These are phyloP conservation scores for Alternaria rosae DNA, from an alignment of 2,329 filamentous ascomycete genomes.

Conservation along the genomic window DNA sequence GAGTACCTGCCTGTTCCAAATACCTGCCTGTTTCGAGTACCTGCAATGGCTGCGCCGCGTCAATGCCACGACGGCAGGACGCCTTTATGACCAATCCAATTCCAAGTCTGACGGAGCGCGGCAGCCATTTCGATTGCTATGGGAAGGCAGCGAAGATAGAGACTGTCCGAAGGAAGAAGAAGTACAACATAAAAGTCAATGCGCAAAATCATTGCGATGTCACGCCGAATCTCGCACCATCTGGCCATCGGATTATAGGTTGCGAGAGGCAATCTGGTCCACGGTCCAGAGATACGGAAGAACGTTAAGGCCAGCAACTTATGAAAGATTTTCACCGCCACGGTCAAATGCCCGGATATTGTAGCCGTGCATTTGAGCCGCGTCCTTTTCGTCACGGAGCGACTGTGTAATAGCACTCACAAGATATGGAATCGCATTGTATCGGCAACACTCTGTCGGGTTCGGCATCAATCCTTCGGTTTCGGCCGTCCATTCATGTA, in stretches of 20 bases:
- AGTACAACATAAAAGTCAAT: background rate
- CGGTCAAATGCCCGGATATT: too few species aligned
- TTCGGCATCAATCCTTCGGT: constrained; percentile 1
- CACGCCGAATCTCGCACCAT: background rate
- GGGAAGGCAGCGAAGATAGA: background rate
- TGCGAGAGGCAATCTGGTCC: too few species aligned
- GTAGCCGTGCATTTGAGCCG: background rate
- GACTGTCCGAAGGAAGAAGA: background rate
- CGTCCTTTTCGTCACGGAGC: background rate
- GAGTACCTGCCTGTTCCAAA: too few species aligned
- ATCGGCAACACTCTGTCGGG: background rate
- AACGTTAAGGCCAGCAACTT: background rate
- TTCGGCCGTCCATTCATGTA: background rate
- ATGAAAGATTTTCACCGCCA: background rate
- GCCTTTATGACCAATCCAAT: background rate
- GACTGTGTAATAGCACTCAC: background rate
- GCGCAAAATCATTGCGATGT: background rate
- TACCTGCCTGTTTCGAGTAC: background rate
- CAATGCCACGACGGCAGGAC: background rate
- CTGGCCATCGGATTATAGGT: background rate
- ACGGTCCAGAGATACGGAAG: background rate
- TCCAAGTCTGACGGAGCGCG: background rate
- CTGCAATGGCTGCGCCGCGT: background rate
- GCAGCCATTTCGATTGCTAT: too few species aligned
- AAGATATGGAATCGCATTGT: background rate